phyloP scores from a whole-genome alignment of 2,329 filamentous ascomycete species.

The Colletotrichum sp. region DNA sequence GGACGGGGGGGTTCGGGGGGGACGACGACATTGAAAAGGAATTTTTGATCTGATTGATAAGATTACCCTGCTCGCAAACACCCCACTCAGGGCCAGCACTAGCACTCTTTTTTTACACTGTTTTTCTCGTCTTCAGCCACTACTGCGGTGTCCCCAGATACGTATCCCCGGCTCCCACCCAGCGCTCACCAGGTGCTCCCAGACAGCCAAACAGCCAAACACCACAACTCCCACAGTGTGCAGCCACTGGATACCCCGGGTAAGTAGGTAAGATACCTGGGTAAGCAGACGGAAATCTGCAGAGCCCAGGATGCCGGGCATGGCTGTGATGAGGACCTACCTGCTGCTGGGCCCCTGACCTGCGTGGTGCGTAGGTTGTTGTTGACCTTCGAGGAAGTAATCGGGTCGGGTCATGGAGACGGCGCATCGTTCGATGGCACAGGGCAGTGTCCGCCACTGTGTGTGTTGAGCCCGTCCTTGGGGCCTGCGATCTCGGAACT shows the following conservation, averaged over 20 bases:
- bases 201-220: not conserved
- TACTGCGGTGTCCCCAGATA: not conserved
- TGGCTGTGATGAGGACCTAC: not conserved
- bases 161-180: not conserved
- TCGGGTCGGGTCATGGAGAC: not conserved
- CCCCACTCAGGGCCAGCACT: conserved; percentile 15
- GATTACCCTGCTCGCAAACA: conserved; percentile 34
- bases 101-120: not conserved
- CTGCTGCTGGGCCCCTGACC: not conserved
- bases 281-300: not conserved
- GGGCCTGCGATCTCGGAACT: conserved; percentile 16
- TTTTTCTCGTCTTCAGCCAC: not conserved
- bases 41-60: conserved; percentile 51
- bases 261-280: too few relatives aligned
- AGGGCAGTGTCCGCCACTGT: not conserved
- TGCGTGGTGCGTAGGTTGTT: not conserved
- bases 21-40: conserved; percentile 12
- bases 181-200: not conserved
- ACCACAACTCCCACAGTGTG: not conserved
- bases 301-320: not conserved
- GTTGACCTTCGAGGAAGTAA: not conserved
- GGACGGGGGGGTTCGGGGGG: not conserved
- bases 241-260: not conserved
- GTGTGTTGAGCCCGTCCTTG: not conserved
- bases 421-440: conserved; percentile 11